These are phyloP conservation scores for Mycena filopes DNA, from an alignment of 768 basidiomycete genomes.

Conservation along the genomic window DNA sequence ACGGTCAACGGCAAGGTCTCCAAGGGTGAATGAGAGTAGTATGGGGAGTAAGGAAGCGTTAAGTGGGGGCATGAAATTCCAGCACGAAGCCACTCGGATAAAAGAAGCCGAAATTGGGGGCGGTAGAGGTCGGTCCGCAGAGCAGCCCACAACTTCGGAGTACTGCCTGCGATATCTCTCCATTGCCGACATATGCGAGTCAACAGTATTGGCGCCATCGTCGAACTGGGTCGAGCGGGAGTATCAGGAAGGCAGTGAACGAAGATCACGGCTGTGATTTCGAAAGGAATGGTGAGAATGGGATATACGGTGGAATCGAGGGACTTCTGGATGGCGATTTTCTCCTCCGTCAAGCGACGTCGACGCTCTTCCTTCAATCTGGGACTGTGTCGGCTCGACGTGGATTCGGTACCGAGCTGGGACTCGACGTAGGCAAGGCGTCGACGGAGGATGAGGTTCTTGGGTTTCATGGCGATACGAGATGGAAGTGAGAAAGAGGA, in stretches of 20 bases:
- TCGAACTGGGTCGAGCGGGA: not conserved
- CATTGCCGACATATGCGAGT: not conserved
- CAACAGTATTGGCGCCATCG: conserved; percentile 7
- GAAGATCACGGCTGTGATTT: conserved; percentile 12
- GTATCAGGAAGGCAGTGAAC: conserved; percentile 2
- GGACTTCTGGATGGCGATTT: not conserved
- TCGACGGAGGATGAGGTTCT: not conserved
- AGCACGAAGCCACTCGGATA: conserved; percentile 36
- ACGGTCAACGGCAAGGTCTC: not conserved
- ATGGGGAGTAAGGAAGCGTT: not conserved
- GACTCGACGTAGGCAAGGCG: conserved; percentile 3
- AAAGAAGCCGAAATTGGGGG: not conserved
- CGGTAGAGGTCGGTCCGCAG: not conserved
- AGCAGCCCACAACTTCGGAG: not conserved
- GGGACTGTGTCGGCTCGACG: not conserved
- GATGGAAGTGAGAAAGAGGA: too few species aligned
- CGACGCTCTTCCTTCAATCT: not conserved
- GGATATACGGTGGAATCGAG: conserved; percentile 1
- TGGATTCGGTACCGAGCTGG: not conserved
- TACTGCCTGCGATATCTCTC: conserved; percentile 1
- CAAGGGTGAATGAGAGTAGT: not conserved
- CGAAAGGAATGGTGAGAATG: conserved; percentile 4
- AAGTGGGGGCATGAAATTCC: not conserved
- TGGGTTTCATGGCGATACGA: conserved; percentile 2
- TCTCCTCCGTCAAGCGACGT: conserved; percentile 1